Conservation (phyloP, 1,284 basidiomycete species). For the Kwoniella shivajii region DNA sequence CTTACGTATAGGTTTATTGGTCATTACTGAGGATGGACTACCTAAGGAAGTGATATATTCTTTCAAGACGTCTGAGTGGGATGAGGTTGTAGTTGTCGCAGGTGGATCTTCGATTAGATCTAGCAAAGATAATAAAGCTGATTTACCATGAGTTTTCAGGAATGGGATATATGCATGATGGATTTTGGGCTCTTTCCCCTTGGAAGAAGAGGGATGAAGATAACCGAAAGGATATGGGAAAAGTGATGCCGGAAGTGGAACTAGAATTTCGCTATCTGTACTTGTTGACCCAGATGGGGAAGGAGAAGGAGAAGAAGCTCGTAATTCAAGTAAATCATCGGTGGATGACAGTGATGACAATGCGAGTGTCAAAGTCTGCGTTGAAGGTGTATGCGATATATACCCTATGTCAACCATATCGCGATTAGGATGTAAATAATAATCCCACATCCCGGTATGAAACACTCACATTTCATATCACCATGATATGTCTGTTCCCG, state of each 20-base stretch:
- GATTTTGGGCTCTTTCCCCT: conserved; percentile 17
- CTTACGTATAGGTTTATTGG: conserved; percentile 17
- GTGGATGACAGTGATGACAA: conserved; percentile 28
- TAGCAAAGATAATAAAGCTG: conserved; percentile 25
- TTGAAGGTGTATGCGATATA: conserved; percentile 36
- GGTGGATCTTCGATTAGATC: conserved; percentile 28
- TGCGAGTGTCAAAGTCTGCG: conserved; percentile 31
- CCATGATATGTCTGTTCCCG: conserved; percentile 1
- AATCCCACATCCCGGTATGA: no score
- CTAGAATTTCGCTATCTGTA: conserved; percentile 6
- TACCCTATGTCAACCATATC: conserved; percentile 25
- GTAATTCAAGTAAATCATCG: conserved; percentile 30
- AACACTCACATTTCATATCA: conserved; percentile 25
- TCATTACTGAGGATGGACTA: not conserved
- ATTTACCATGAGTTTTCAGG: conserved; percentile 26
- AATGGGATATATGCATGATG: conserved; percentile 26
- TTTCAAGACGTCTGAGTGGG: conserved; percentile 8
- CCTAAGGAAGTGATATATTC: conserved; percentile 10
- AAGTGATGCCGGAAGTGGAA: conserved; percentile 24
- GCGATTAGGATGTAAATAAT: not conserved
- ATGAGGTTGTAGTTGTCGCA: conserved; percentile 1
- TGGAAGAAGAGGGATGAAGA: not conserved
- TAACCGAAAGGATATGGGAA: conserved; percentile 18
- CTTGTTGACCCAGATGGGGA: no score
- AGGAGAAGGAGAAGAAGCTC: conserved; percentile 18